phyloP scores from a whole-genome alignment of 495 filamentous ascomycete species.

The Coniosporium apollinis region DNA sequence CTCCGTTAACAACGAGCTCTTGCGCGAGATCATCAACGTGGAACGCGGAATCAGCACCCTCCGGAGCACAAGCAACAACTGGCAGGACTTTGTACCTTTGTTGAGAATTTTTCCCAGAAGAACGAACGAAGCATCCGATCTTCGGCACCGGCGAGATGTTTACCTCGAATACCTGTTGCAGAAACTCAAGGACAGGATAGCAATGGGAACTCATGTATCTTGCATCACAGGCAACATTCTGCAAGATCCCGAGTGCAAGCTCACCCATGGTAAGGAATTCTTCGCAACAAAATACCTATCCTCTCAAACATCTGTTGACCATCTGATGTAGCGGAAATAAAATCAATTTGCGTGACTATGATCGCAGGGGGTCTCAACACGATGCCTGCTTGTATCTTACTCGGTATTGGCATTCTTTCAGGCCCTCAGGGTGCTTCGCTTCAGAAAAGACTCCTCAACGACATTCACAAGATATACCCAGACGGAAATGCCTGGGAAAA shows the following conservation, averaged over 20 bases:
- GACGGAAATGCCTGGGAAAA: conserved; percentile 47
- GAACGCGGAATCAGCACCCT: conserved; percentile 48
- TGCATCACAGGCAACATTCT: conserved; percentile 55
- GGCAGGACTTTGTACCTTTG: conserved; percentile 53
- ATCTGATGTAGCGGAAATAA: conserved; percentile 37
- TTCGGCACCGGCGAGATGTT: conserved; percentile 35
- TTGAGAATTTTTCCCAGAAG: conserved; percentile 38
- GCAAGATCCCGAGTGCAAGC: conserved; percentile 35
- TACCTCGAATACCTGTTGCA: conserved; percentile 42
- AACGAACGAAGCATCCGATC: conserved; percentile 36
- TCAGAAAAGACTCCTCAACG: conserved; percentile 43
- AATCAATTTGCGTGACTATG: conserved; percentile 61
- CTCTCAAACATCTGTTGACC: not conserved
- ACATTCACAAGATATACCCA: conserved; percentile 48
- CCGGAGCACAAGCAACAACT: conserved; percentile 50
- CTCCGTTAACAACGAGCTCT: conserved; percentile 37
- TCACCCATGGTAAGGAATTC: conserved; percentile 36
- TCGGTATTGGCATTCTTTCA: conserved; percentile 56
- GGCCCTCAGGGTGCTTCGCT: conserved; percentile 42
- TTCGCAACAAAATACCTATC: conserved; percentile 16
- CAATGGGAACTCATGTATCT: conserved; percentile 45
- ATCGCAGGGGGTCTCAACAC: conserved; percentile 57
- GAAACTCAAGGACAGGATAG: conserved; percentile 42
- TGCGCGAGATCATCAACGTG: conserved; percentile 45
- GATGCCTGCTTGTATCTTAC: conserved; percentile 49